Evolutionary conservation across 148 eudicot species (phyloP).

Genomic region (Euryodendron excelsum): DNA sequence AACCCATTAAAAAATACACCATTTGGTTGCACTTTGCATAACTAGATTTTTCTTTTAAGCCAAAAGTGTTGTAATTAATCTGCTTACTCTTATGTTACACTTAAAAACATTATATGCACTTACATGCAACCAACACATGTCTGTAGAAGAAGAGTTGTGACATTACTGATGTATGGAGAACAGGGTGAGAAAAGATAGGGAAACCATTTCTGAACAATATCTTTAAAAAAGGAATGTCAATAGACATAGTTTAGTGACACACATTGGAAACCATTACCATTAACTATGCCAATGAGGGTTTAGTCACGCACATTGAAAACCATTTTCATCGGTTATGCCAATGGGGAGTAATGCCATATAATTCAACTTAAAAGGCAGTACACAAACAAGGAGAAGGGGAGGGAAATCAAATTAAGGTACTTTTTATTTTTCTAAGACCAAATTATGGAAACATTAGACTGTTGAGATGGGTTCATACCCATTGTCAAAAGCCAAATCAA

Average conservation of each 20-base stretch:
- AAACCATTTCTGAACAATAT: neutral
- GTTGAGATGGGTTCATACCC: too few species aligned
- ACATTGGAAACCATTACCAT: neutral
- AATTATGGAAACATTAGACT: neutral
- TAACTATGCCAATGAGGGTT: neutral
- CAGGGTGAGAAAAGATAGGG: too few species aligned
- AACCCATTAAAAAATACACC: neutral
- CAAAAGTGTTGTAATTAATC: neutral
- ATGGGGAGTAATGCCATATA: neutral
- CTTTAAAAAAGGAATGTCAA: neutral
- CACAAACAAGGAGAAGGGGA: neutral
- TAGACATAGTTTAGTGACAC: too few species aligned
- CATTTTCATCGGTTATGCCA: too few species aligned
- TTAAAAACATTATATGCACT: neutral
- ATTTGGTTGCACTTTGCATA: neutral
- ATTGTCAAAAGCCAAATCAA: too few species aligned
- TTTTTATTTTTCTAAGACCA: neutral
- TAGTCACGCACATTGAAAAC: neutral
- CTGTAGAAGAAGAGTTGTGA: too few species aligned
- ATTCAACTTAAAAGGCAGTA: constrained; percentile 1
- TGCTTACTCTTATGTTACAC: neutral
- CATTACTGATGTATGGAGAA: too few species aligned
- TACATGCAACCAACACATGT: neutral
- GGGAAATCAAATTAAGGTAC: neutral
- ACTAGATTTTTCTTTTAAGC: neutral